Conservation (phyloP, 2,329 filamentous ascomycete genomes). For the Orbilia javanica region DNA sequence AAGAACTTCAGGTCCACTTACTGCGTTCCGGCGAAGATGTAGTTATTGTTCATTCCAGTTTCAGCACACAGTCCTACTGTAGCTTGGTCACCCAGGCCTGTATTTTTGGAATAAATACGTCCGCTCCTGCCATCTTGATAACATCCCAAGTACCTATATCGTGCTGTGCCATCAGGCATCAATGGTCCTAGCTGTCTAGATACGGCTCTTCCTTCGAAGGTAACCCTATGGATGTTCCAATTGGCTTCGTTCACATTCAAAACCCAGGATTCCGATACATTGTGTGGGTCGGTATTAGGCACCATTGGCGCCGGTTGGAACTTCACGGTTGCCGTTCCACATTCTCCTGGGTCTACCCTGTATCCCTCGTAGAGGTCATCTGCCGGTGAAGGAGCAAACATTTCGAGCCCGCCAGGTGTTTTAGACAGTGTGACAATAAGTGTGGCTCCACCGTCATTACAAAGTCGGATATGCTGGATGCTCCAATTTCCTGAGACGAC, state of each 20-base stretch:
- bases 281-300: constrained; percentile 59
- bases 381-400: constrained; percentile 63
- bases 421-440: constrained; percentile 66
- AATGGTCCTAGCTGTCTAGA: constrained; percentile 65
- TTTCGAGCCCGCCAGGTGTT: constrained; percentile 63
- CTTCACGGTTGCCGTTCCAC: constrained; percentile 63
- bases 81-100: constrained; percentile 62
- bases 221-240: constrained; percentile 64
- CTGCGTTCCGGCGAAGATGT: constrained; percentile 64
- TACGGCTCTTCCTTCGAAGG: constrained; percentile 63
- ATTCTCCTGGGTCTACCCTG: constrained; percentile 63
- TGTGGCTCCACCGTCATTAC: constrained; percentile 65
- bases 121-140: constrained; percentile 65
- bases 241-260: constrained; percentile 66
- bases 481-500: constrained; percentile 63
- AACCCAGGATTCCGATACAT: constrained; percentile 64
- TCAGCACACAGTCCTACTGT: constrained; percentile 65
- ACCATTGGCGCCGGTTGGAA: constrained; percentile 62
- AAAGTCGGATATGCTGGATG: constrained; percentile 64
- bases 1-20: constrained; percentile 6
- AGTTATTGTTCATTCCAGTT: constrained; percentile 62
- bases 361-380: constrained; percentile 64
- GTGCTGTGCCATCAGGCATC: constrained; percentile 61
- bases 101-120: constrained; percentile 63
- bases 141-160: constrained; percentile 65